A percentile compares a stretch with the other conserved stretches of the same genome.
Conservation (phyloP, 345 rosid genomes). For the Gossypium stocksii region DNA sequence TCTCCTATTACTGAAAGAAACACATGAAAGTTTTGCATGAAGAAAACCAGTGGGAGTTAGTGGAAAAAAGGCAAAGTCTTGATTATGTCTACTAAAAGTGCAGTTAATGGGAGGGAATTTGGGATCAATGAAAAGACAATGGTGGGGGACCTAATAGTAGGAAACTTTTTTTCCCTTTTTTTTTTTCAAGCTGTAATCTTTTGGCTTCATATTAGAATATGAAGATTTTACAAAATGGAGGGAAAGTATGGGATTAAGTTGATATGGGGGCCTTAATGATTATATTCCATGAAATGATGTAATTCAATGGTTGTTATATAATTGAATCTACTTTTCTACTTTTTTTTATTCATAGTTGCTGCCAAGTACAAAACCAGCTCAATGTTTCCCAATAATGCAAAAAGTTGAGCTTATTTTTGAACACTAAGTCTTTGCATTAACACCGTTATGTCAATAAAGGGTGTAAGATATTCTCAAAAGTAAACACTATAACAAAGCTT, state of each 20-base stretch:
- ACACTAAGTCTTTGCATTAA: constrained; percentile 21
- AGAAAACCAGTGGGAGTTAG: neutral
- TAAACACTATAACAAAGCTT: neutral
- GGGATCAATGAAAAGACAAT: constrained; percentile 10
- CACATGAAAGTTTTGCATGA: constrained; percentile 17
- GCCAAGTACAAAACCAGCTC: constrained; percentile 35
- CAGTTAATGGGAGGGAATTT: constrained; percentile 11
- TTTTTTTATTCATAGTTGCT: constrained; percentile 6
- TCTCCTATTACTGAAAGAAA: neutral
- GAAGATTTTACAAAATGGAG: constrained; percentile 28
- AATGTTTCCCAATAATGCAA: constrained; percentile 35
- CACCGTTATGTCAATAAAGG: constrained; percentile 27
- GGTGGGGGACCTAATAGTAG: constrained; percentile 32
- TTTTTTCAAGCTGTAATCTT: constrained; percentile 25
- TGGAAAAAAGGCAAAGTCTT: constrained; percentile 15
- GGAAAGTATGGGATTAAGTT: constrained; percentile 15
- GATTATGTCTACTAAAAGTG: constrained; percentile 10
- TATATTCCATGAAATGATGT: constrained; percentile 21
- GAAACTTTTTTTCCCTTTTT: constrained; percentile 21
- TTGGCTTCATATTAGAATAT: constrained; percentile 19
- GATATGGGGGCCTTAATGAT: constrained; percentile 21
- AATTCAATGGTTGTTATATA: neutral
- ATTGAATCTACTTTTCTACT: constrained; percentile 23
- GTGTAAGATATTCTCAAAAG: constrained; percentile 14
- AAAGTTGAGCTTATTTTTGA: constrained; percentile 25